These are phyloP conservation scores for Fusarium sp. DNA, from an alignment of 2,329 filamentous ascomycete species.

Conservation along the genomic window DNA sequence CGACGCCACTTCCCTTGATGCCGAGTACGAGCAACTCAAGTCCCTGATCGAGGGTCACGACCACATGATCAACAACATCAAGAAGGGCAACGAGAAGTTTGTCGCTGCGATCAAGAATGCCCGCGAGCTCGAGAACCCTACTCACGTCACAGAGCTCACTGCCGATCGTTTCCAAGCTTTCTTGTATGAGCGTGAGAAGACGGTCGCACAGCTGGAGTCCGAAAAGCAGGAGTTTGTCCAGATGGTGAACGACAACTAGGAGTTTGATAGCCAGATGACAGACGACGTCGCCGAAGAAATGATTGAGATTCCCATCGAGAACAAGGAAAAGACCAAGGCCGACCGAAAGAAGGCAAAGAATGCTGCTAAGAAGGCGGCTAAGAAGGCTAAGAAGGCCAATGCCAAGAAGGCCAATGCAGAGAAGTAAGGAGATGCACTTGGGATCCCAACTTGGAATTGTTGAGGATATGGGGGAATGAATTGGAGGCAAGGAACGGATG, in stretches of 20 bases:
- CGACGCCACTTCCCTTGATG: neutral
- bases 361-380: neutral
- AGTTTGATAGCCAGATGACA: neutral
- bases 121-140: accelerated
- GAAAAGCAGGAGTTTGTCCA: neutral
- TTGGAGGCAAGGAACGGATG: too few species aligned
- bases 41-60: neutral
- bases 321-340: neutral
- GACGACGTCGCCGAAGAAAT: neutral
- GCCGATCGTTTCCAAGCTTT: neutral
- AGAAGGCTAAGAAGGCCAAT: neutral
- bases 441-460: accelerated
- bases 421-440: neutral
- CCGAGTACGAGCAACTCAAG: neutral
- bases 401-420: neutral
- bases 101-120: neutral
- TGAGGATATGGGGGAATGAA: too few species aligned
- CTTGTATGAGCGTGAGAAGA: neutral
- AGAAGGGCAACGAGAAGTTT: neutral
- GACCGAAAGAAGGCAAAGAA: neutral
- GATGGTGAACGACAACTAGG: neutral
- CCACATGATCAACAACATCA: neutral
- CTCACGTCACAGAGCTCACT: neutral
- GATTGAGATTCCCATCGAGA: neutral
- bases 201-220: neutral